Conservation (phyloP, 2,329 filamentous ascomycete genomes). For the Pseudohalonectria lignicola region DNA sequence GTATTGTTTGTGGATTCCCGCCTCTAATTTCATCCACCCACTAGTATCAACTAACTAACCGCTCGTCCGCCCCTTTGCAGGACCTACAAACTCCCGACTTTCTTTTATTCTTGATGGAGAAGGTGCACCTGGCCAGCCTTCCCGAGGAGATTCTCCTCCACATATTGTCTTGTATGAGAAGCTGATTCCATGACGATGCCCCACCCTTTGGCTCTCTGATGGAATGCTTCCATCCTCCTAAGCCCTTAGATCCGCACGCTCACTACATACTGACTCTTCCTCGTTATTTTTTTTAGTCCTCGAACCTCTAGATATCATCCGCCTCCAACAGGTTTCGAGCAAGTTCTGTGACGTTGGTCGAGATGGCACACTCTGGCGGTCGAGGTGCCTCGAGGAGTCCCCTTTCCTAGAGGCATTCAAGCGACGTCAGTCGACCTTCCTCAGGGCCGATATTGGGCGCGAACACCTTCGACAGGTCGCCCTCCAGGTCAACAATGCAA, state of each 20-base stretch:
- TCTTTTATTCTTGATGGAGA: constrained; percentile 9
- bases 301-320: constrained; percentile 51
- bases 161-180: constrained; percentile 44
- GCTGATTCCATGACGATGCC: not conserved
- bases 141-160: constrained; percentile 53
- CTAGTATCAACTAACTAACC: not conserved
- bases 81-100: constrained; percentile 1
- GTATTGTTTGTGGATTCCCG: too few species aligned
- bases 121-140: constrained; percentile 32
- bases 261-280: too few species aligned
- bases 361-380: constrained; percentile 68
- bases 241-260: too few species aligned
- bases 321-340: constrained; percentile 58
- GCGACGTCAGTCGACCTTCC: constrained; percentile 2
- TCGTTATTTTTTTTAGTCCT: too few species aligned
- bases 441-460: not conserved
- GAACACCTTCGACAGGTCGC: not conserved
- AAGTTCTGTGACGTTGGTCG: constrained; percentile 56
- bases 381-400: constrained; percentile 62
- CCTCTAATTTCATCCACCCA: too few species aligned
- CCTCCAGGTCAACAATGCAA: not conserved
- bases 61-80: not conserved
- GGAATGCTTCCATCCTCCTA: too few species aligned
- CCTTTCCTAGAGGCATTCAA: constrained; percentile 48
- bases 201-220: too few species aligned